phyloP scores from a whole-genome alignment of 208 protist genomes.

The Angomonas deanei region DNA sequence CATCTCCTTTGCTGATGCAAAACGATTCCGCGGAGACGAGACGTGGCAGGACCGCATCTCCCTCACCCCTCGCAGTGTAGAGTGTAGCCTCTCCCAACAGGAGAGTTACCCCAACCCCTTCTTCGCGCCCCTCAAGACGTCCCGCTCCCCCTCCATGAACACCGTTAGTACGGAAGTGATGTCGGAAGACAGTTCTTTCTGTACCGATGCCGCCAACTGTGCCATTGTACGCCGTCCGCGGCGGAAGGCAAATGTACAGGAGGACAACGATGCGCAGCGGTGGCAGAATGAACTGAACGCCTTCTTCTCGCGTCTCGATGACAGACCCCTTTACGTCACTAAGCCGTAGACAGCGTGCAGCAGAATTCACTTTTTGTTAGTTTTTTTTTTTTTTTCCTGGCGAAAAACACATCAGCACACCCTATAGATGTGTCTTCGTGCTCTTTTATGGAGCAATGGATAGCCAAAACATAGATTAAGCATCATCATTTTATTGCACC shows the following conservation, averaged over 20 bases:
- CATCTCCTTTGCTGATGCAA: not conserved
- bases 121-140: not conserved
- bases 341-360: not conserved
- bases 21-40: not conserved
- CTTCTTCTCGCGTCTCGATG: constrained; percentile 5
- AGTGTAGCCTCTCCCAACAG: no score
- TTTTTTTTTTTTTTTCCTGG: not conserved
- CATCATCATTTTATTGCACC: no score
- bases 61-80: no score
- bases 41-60: no score
- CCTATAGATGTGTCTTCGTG: no score
- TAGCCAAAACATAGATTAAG: no score
- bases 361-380: no score
- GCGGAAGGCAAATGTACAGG: not conserved
- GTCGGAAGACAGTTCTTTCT: constrained; percentile 1
- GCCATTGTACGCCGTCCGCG: not conserved
- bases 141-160: not conserved
- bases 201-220: not conserved
- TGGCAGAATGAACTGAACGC: constrained; percentile 2
- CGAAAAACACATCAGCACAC: not conserved
- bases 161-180: not conserved
- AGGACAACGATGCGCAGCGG: not conserved
- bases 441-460: no score
- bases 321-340: not conserved
- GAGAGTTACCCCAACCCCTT: no score